These are phyloP conservation scores for Gentiana dahurica DNA, from an alignment of 257 asterid species.

Conservation along the genomic window DNA sequence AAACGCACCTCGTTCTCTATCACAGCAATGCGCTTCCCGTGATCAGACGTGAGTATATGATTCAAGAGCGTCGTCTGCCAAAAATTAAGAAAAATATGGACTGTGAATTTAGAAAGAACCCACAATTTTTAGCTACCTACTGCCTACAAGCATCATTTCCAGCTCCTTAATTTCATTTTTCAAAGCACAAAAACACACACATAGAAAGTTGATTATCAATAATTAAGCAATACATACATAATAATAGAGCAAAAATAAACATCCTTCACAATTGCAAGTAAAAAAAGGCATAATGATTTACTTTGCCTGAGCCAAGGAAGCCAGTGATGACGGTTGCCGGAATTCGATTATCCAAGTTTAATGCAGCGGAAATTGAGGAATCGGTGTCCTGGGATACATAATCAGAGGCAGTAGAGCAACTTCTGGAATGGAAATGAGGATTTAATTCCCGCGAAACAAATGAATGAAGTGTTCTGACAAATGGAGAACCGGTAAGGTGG, in stretches of 20 bases:
- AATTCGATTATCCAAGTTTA: constrained; percentile 59
- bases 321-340: constrained; percentile 94
- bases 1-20: constrained; percentile 91
- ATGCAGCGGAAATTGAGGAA: constrained; percentile 52
- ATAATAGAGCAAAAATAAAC: too few species aligned
- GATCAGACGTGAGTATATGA: constrained; percentile 85
- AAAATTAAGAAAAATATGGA: neutral
- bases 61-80: constrained; percentile 91
- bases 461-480: constrained; percentile 26
- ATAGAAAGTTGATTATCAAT: neutral
- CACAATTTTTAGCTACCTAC: too few species aligned
- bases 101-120: too few species aligned
- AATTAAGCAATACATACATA: neutral
- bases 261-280: too few species aligned
- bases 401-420: constrained; percentile 45
- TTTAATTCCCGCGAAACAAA: constrained; percentile 12
- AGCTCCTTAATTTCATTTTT: too few species aligned
- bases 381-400: constrained; percentile 35
- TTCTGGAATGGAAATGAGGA: constrained; percentile 25
- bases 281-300: constrained; percentile 5
- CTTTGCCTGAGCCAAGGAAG: constrained; percentile 97
- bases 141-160: too few species aligned
- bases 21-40: constrained; percentile 92
- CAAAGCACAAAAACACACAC: neutral
- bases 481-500: constrained; percentile 1